A percentile compares a stretch with the other conserved stretches of the same genome.
Conservation (phyloP, 768 basidiomycete species). For the Coprinellus aureogranulatus region DNA sequence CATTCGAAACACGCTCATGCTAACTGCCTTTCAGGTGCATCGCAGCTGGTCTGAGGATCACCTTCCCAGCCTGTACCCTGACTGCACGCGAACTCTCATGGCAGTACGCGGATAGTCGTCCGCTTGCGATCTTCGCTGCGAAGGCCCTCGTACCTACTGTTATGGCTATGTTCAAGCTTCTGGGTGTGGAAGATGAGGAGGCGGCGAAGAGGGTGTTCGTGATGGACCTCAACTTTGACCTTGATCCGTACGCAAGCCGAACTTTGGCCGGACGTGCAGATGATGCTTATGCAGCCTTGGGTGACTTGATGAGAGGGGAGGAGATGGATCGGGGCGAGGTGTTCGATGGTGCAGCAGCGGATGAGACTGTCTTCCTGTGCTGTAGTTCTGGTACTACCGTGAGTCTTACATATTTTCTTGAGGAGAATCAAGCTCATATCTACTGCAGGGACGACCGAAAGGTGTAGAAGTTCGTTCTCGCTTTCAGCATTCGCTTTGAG, state of each 20-base stretch:
- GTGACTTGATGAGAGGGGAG: slow-evolving; percentile 13
- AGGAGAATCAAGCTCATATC: too few species aligned
- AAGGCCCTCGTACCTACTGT: slow-evolving; percentile 7
- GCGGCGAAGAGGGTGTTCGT: slow-evolving; percentile 14
- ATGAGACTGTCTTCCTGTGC: slow-evolving; percentile 24
- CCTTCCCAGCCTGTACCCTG: slow-evolving; percentile 7
- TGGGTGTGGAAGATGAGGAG: slow-evolving; percentile 11
- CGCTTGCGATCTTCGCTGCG: slow-evolving; percentile 8
- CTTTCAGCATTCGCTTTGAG: slow-evolving; percentile 38
- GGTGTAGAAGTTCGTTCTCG: slow-evolving; percentile 38
- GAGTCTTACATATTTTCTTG: not conserved
- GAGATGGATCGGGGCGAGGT: slow-evolving; percentile 15
- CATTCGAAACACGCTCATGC: not conserved
- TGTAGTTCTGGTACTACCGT: slow-evolving; percentile 48
- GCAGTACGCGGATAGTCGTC: slow-evolving; percentile 14
- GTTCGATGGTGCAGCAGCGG: slow-evolving; percentile 18
- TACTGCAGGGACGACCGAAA: slow-evolving; percentile 59
- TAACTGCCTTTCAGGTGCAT: too few species aligned
- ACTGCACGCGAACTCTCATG: slow-evolving; percentile 14
- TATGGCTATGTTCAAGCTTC: slow-evolving; percentile 17
- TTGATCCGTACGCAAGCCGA: too few species aligned
- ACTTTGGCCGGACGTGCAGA: too few species aligned
- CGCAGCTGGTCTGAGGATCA: slow-evolving; percentile 11
- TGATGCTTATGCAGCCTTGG: too few species aligned
- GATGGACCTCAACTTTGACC: too few species aligned